Percentiles rank a stretch among this genome's conserved stretches.
Evolutionary conservation across 768 basidiomycete species (phyloP).

Genomic region (Naganishia antarctica): DNA sequence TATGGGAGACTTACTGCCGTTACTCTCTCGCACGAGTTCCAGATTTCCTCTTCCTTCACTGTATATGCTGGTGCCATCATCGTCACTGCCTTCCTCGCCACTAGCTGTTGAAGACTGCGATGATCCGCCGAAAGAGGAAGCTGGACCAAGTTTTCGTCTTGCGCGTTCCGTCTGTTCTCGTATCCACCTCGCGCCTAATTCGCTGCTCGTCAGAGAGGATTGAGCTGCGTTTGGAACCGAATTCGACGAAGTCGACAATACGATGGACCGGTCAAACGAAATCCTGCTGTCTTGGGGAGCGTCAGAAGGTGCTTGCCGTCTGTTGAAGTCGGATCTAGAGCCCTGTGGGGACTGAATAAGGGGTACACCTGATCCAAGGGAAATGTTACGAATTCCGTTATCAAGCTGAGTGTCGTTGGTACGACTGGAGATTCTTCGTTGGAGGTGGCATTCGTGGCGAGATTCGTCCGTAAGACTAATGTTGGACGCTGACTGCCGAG

Average conservation of each 20-base stretch:
- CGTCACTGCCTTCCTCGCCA: slow-evolving; percentile 35
- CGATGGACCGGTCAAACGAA: neutral
- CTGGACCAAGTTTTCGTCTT: slow-evolving; percentile 54
- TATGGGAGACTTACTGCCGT: slow-evolving; percentile 40
- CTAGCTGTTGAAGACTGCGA: neutral
- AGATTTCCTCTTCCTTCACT: slow-evolving; percentile 37
- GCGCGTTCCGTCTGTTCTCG: slow-evolving; percentile 60
- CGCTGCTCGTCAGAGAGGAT: slow-evolving; percentile 52
- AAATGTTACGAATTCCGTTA: neutral
- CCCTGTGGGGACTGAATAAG: no score
- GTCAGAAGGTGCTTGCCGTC: neutral
- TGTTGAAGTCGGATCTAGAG: no score
- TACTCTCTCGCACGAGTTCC: slow-evolving; percentile 37
- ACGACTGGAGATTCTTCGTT: neutral
- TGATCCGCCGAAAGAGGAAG: neutral
- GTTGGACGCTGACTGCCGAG: no score
- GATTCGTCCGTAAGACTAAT: neutral
- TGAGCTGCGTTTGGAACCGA: neutral
- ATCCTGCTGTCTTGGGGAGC: neutral
- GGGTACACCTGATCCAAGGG: neutral
- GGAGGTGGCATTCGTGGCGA: neutral
- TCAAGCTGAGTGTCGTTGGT: neutral
- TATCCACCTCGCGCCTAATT: slow-evolving; percentile 74
- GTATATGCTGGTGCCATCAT: slow-evolving; percentile 24
- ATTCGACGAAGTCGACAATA: neutral